Percentiles rank a stretch among this genome's conserved stretches.
These are phyloP conservation scores for Boechera retrofracta DNA, from an alignment of 345 rosid species.

Conservation along the genomic window DNA sequence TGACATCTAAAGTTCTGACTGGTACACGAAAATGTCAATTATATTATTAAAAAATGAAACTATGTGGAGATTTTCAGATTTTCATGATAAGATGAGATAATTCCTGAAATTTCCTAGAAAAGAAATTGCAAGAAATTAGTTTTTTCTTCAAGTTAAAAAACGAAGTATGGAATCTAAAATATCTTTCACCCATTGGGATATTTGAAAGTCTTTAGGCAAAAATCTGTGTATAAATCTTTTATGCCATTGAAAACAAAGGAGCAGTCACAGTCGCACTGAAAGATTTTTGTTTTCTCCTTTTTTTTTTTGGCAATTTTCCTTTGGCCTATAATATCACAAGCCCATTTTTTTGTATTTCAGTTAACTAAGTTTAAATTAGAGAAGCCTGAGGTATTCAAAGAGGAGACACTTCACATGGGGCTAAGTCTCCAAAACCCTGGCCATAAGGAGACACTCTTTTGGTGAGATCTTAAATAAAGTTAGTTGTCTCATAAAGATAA, in stretches of 20 bases:
- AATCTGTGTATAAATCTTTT: background rate
- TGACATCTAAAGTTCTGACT: background rate
- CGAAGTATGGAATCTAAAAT: conserved; percentile 18
- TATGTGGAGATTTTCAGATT: conserved; percentile 15
- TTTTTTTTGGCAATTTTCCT: background rate
- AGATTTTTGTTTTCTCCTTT: background rate
- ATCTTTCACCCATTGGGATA: conserved; percentile 27
- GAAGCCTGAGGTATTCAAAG: conserved; percentile 1
- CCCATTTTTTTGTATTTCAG: background rate
- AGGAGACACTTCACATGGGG: conserved; percentile 1
- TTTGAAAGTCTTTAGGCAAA: conserved; percentile 11
- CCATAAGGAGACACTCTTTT: conserved; percentile 17
- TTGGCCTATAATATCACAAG: conserved; percentile 28
- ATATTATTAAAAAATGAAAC: background rate
- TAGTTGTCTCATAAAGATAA: background rate
- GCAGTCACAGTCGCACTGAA: conserved; percentile 24
- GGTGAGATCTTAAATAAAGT: conserved; percentile 21
- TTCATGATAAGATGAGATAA: conserved; percentile 16
- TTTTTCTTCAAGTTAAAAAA: background rate
- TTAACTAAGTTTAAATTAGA: background rate
- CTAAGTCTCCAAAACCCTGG: background rate
- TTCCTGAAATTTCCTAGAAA: background rate
- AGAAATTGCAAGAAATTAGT: background rate
- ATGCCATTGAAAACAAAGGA: conserved; percentile 9
- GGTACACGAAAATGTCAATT: background rate